A percentile compares a stretch with the other conserved stretches of the same genome.
These are phyloP conservation scores for Bacidia rubella DNA, from an alignment of 495 filamentous ascomycete genomes.

Conservation along the genomic window DNA sequence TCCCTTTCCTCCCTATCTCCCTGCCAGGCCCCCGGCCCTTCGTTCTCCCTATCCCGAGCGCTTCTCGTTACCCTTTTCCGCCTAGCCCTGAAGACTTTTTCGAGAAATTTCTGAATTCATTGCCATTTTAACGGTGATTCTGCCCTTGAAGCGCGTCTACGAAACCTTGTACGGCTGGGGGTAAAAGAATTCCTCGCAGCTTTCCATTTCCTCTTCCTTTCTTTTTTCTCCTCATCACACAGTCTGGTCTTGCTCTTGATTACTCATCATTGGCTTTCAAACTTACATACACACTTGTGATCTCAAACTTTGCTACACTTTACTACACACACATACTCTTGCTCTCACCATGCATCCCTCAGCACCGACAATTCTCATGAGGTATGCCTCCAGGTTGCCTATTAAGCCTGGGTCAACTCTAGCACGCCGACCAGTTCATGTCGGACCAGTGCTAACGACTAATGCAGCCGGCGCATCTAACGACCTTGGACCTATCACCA, in stretches of 20 bases:
- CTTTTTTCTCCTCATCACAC: not conserved
- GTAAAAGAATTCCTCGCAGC: no score
- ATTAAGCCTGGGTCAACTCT: not conserved
- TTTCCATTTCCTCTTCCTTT: not conserved
- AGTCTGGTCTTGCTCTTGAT: not conserved
- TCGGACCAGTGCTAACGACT: not conserved
- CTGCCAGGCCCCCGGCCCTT: no score
- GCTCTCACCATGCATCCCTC: not conserved
- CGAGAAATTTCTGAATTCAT: no score
- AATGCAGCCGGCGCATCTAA: not conserved
- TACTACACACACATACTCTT: not conserved
- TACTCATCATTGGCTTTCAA: not conserved
- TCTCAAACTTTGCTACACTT: no score
- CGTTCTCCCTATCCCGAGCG: not conserved
- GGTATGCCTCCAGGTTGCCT: not conserved
- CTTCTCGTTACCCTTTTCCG: no score
- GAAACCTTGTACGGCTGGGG: no score
- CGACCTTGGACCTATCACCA: no score
- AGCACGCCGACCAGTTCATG: not conserved
- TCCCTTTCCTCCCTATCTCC: not conserved
- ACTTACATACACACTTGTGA: no score
- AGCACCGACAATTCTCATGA: not conserved
- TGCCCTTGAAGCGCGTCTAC: no score
- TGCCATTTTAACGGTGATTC: no score
- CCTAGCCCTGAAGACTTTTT: no score